A percentile compares a stretch with the other conserved stretches of the same genome.
Conservation (phyloP, 495 filamentous ascomycete genomes). For the Saxispiralis lemnorum region DNA sequence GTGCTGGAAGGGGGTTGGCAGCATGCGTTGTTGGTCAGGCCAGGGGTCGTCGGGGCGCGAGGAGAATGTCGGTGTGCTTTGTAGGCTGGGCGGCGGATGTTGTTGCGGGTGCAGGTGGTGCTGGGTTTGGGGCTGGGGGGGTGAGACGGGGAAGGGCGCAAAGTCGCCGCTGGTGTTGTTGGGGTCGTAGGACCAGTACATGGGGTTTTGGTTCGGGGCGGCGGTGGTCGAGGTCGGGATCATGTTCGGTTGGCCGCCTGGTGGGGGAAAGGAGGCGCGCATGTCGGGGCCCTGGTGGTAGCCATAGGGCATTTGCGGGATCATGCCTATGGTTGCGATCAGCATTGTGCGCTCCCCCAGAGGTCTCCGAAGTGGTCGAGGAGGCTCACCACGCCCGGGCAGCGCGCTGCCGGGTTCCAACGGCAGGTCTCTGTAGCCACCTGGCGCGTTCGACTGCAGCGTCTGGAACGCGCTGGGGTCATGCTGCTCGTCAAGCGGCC, state of each 20-base stretch:
- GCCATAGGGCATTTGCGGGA: not conserved
- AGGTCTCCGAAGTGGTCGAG: not conserved
- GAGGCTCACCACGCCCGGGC: not conserved
- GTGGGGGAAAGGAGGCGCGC: not conserved
- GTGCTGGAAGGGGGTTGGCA: too few species aligned
- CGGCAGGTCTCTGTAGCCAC: not conserved
- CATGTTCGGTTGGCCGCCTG: not conserved
- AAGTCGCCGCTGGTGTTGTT: not conserved
- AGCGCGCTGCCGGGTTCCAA: slow-evolving; percentile 4
- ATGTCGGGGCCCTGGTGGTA: not conserved
- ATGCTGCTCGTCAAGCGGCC: not conserved
- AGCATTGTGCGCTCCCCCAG: not conserved
- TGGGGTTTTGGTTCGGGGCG: not conserved
- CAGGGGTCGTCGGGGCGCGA: not conserved
- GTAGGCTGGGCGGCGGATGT: not conserved
- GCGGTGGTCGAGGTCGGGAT: not conserved
- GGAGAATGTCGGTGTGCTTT: not conserved
- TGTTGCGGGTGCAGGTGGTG: not conserved
- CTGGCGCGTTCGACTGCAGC: slow-evolving; percentile 8
- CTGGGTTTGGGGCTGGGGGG: not conserved
- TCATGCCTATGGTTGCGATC: not conserved
- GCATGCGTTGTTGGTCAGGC: too few species aligned
- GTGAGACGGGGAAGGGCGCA: not conserved
- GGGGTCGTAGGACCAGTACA: not conserved
- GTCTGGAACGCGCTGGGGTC: slow-evolving; percentile 1